Conservation (phyloP, 164 flowering plant species). For the Hamamelis virginiana region DNA sequence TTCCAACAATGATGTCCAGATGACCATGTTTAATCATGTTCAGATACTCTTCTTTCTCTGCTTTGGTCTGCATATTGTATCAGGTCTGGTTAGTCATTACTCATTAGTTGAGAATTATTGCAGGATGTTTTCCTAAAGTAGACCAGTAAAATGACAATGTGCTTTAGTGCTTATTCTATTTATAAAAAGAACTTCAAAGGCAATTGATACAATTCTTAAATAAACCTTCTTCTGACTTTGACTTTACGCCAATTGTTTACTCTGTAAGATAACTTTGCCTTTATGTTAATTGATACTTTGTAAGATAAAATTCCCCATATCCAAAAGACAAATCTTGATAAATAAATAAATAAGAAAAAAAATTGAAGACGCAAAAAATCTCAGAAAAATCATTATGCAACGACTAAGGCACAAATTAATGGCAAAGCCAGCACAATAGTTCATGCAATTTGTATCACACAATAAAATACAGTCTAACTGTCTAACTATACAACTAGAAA, state of each 20-base stretch:
- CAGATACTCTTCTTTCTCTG: slow-evolving; percentile 80
- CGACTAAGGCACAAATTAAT: not conserved
- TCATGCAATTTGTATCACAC: too few species aligned
- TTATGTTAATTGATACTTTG: too few species aligned
- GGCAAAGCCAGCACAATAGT: not conserved
- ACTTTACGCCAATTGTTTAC: not conserved
- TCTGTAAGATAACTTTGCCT: not conserved
- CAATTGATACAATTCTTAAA: slow-evolving; percentile 1
- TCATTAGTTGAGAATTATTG: not conserved
- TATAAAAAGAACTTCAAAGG: not conserved
- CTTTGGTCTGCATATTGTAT: slow-evolving; percentile 62
- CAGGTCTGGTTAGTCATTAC: slow-evolving; percentile 14
- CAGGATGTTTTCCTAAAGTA: too few species aligned
- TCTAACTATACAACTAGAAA: too few species aligned
- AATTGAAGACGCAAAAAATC: not conserved
- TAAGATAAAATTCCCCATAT: too few species aligned
- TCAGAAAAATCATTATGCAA: not conserved
- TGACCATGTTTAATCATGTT: slow-evolving; percentile 76
- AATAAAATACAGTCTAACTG: too few species aligned
- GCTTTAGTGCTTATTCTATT: not conserved
- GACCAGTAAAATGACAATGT: not conserved
- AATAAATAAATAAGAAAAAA: too few species aligned
- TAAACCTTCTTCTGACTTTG: not conserved
- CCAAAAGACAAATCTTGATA: not conserved
- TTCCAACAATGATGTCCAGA: slow-evolving; percentile 85